Evolutionary conservation across 164 flowering plant genomes (phyloP), one percentile per base, ranked within the genome.

Genomic region (grape (Vitis vinifera)): DNA sequence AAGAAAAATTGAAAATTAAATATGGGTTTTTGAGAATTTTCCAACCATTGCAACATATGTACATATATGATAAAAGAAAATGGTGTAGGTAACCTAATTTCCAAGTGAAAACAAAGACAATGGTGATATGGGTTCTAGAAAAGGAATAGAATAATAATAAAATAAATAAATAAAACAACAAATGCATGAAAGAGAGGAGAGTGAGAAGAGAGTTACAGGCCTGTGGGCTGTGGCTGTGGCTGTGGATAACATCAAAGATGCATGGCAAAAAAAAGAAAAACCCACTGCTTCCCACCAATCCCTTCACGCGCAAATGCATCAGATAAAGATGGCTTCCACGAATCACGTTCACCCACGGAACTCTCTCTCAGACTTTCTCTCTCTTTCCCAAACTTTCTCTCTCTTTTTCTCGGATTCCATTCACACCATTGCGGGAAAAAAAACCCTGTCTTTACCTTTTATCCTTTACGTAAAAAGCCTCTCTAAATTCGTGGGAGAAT

Each of bases 331-430:
- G 67, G 55, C 19, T 71, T 64, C 62, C 57, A 67, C 83, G 61
- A 79, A 83, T 76, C 61, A 64, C 72, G 68, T 78, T 76, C 64
- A 19, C 68, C 71, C 80, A 80, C 79, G 66, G 68, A 59, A 68
- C 44, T 69, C 74, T 51, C 51, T 55, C 47, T 52, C 50, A 55
- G 10, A 12, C 61, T 59, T 53, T 9, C 29, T 12, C 67, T 23
- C 10, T 57, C 64, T 73, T 73, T 67, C 69, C 56, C 74, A 55
- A 14, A 12, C 65, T 59, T 53, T 9, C 29, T 12, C 67, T 23
- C 10, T 57, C 64, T 73, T 73, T 67, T 67, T 59, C 63, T 71
- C 70, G 71, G 80, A 83, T 83, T 78, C 83, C 79, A 62, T 77
- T 72, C 79, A 74, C 80, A 73, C 77, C 51, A 6, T 50, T 23